These are phyloP conservation scores for Vinca major DNA, from an alignment of 305 asterid species.

Conservation along the genomic window DNA sequence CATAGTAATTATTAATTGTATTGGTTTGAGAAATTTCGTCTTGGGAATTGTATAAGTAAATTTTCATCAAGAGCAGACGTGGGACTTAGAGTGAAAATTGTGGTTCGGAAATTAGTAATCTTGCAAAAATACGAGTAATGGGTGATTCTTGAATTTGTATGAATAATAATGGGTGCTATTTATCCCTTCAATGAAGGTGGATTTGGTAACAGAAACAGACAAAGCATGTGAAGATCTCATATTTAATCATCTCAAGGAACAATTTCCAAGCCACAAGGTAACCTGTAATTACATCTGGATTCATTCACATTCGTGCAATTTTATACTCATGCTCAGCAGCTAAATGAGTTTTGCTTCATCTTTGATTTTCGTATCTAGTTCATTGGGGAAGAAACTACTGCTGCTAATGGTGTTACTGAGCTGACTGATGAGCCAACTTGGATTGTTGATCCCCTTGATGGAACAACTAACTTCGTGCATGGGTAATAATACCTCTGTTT, in stretches of 20 bases:
- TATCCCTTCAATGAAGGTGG: conserved; percentile 45
- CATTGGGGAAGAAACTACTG: conserved; percentile 97
- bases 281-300: conserved; percentile 2
- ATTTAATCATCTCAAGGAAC: conserved; percentile 51
- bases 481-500: conserved; percentile 37
- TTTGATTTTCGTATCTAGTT: conserved; percentile 33
- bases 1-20: too few species aligned
- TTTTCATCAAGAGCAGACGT: too few species aligned
- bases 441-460: conserved; percentile 97
- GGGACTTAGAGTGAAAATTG: too few species aligned
- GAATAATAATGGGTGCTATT: neutral
- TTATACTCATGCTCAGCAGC: neutral
- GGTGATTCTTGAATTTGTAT: neutral
- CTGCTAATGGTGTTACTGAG: conserved; percentile 63
- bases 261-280: conserved; percentile 79
- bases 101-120: neutral
- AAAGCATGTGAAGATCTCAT: conserved; percentile 81
- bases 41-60: too few species aligned
- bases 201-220: conserved; percentile 94
- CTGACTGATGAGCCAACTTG: conserved; percentile 93
- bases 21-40: too few species aligned
- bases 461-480: conserved; percentile 94
- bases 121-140: neutral
- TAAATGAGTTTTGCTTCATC: neutral
- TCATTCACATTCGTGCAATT: neutral